Evolutionary conservation across 2,329 filamentous ascomycete genomes (phyloP), one percentile per base, ranked within the genome.

Genomic region (Trichoderma koningiopsis): DNA sequence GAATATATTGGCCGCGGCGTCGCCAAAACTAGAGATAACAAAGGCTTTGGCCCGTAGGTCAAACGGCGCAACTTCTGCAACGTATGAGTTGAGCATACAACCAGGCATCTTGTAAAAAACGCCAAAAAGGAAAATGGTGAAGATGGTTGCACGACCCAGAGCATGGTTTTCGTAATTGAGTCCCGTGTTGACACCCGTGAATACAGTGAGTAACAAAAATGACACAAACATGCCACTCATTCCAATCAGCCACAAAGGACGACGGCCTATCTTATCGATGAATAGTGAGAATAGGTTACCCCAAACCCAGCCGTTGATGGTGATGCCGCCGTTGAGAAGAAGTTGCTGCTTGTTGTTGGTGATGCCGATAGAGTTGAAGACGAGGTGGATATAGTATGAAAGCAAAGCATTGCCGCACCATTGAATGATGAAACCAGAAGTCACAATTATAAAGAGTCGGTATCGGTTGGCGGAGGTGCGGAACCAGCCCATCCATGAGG

Each of bases 1-100:
- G 22, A 68, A 68, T 29, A 68, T 68, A 13, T 68, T 68, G 5
- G 65, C 65, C 8, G 65, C 65, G 6, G 65, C 65, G 24, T 68
- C 65, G 19, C 65, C 65, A 61, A 68, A 68, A 43, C 65, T 68
- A 13, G 65, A 68, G 19, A 68, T 68, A 40, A 68, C 65, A 61
- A 68, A 68, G 16, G 65, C 65, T 33, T 68, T 68, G 13, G 65
- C 65, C 22, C 65, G 65, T n/a, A 68, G 56, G 16, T 68, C 56
- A 58, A 68, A 68, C 1, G 65, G 65, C 33, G 65, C 65, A 8
- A 68, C 65, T 40, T 68, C 65, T 16, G 65, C 65, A 43, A 68
- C 65, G 31, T 68, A 68, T 8, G 65, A 68, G 22, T 68, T 68
- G 56, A 68, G 65, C 65, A 60, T 68, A 31, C 65, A 68, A 10